Conservation (phyloP, 768 basidiomycete species). For the Myochromella boudieri region DNA sequence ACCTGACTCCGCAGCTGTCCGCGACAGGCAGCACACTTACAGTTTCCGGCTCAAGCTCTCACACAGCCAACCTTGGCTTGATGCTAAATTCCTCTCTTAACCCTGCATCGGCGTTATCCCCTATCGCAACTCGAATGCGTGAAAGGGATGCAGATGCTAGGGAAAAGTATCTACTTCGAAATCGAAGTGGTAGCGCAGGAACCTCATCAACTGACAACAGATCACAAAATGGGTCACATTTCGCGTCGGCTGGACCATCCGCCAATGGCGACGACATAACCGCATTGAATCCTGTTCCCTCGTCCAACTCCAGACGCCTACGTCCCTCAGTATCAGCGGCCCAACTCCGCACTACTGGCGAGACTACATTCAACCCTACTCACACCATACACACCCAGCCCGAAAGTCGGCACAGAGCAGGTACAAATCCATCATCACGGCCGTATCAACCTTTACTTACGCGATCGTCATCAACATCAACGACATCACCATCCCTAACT, state of each 20-base stretch:
- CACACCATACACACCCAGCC: slow-evolving; percentile 33
- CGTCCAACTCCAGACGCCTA: slow-evolving; percentile 58
- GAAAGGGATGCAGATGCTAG: slow-evolving; percentile 86
- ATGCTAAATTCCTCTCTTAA: slow-evolving; percentile 32
- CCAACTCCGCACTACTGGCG: slow-evolving; percentile 61
- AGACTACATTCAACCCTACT: slow-evolving; percentile 32
- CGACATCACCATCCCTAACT: slow-evolving; percentile 38
- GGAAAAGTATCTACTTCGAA: slow-evolving; percentile 81
- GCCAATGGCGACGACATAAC: slow-evolving; percentile 55
- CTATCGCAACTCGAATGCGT: slow-evolving; percentile 77
- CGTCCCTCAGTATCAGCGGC: slow-evolving; percentile 79
- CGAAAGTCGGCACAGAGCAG: slow-evolving; percentile 60
- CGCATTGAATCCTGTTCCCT: slow-evolving; percentile 42
- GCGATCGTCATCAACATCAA: slow-evolving; percentile 60
- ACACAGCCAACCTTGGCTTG: slow-evolving; percentile 31
- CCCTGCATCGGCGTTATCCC: slow-evolving; percentile 59
- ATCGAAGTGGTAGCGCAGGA: slow-evolving; percentile 78
- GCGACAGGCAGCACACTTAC: slow-evolving; percentile 30
- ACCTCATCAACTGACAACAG: slow-evolving; percentile 72
- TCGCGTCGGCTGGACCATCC: slow-evolving; percentile 51
- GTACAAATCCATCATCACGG: slow-evolving; percentile 61
- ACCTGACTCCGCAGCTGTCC: slow-evolving; percentile 27
- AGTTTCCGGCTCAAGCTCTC: slow-evolving; percentile 27
- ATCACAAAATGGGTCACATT: slow-evolving; percentile 56
- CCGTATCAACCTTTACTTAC: slow-evolving; percentile 45